Evolutionary conservation across 163 green algal species (phyloP).

Genomic region (Volvox carteri): DNA sequence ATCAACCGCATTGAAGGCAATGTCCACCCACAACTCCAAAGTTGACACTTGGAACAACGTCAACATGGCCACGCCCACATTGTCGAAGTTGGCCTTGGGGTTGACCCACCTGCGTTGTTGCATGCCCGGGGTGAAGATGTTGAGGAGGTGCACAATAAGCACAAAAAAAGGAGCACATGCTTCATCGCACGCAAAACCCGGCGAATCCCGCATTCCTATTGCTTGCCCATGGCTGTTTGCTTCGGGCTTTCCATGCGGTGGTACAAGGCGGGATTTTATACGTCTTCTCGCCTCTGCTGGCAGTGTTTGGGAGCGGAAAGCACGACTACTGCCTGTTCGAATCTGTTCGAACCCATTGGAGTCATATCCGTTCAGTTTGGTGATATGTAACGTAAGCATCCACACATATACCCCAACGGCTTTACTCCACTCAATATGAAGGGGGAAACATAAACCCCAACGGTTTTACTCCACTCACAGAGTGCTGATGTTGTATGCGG

Average conservation of each 20-base stretch:
- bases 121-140: background rate
- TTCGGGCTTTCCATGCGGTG: too few species aligned
- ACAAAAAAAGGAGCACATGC: background rate
- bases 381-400: background rate
- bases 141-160: background rate
- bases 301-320: too few species aligned
- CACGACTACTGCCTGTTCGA: too few species aligned
- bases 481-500: background rate
- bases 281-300: too few species aligned
- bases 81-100: slow-evolving; percentile 71
- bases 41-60: slow-evolving; percentile 81
- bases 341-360: too few species aligned
- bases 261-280: too few species aligned
- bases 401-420: background rate
- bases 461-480: background rate
- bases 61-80: slow-evolving; percentile 71
- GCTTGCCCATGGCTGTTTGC: too few species aligned
- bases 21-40: slow-evolving; percentile 74
- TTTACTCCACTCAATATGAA: too few species aligned
- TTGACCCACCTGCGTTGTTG: slow-evolving; percentile 42
- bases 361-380: too few species aligned
- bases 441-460: background rate
- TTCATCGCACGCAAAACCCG: too few species aligned
- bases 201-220: too few species aligned
- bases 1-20: slow-evolving; percentile 56